These are phyloP conservation scores for Chalciporus chontae DNA, from an alignment of 768 basidiomycete species.

Conservation along the genomic window DNA sequence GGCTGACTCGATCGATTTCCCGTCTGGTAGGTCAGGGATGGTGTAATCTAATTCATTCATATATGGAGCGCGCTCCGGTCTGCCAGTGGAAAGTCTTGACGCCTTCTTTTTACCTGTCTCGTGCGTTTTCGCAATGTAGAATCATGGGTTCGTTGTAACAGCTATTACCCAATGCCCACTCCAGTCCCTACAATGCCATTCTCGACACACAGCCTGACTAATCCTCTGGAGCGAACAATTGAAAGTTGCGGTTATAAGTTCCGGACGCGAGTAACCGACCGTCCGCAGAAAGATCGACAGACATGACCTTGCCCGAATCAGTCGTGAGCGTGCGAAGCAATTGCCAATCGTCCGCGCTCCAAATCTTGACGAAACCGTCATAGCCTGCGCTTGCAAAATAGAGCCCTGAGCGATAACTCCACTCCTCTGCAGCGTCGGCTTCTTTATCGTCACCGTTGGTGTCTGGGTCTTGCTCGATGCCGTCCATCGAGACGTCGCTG, in stretches of 20 bases:
- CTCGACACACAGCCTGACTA: too few relatives aligned
- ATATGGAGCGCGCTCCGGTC: slow-evolving; percentile 11
- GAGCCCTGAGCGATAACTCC: slow-evolving; percentile 80
- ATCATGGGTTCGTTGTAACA: slow-evolving; percentile 26
- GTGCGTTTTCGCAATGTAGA: slow-evolving; percentile 30
- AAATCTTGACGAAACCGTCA: slow-evolving; percentile 92
- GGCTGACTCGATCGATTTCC: slow-evolving; percentile 19
- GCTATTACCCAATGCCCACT: slow-evolving; percentile 3
- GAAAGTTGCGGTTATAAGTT: slow-evolving; percentile 92
- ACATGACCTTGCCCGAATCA: slow-evolving; percentile 99
- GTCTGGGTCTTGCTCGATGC: slow-evolving; percentile 34
- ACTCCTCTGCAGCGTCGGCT: slow-evolving; percentile 47
- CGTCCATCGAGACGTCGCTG: slow-evolving; percentile 52
- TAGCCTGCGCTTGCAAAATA: slow-evolving; percentile 95
- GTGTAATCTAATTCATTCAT: slow-evolving; percentile 35
- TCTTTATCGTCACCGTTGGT: slow-evolving; percentile 26
- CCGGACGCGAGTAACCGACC: slow-evolving; percentile 83
- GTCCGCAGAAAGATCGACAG: slow-evolving; percentile 85
- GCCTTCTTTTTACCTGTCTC: slow-evolving; percentile 1
- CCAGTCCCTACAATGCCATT: not conserved
- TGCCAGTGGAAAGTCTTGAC: not conserved
- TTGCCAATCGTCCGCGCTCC: slow-evolving; percentile 99
- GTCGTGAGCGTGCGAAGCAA: slow-evolving; percentile 83
- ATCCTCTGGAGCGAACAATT: slow-evolving; percentile 84
- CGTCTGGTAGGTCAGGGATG: slow-evolving; percentile 36